Conservation (phyloP, 192 early-diverging fungal genomes). For the Coemansia sp. region DNA sequence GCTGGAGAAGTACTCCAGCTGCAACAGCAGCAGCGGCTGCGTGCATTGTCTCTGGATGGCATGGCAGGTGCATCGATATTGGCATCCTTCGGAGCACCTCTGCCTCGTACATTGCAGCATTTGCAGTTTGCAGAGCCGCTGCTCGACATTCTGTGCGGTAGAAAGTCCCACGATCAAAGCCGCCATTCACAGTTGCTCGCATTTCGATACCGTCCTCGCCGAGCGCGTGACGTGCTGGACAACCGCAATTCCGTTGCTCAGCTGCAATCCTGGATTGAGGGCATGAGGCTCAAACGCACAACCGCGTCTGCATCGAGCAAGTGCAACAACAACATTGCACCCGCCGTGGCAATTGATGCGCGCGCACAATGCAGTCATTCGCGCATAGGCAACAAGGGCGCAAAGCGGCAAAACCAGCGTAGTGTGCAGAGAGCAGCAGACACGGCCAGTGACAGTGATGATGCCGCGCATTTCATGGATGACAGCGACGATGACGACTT, state of each 20-base stretch:
- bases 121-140: conserved; percentile 29
- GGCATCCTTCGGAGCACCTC: background rate
- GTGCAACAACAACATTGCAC: background rate
- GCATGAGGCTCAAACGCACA: conserved; percentile 38
- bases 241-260: conserved; percentile 24
- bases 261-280: conserved; percentile 47
- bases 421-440: conserved; percentile 9
- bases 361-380: conserved; percentile 3
- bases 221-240: conserved; percentile 29
- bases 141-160: conserved; percentile 11
- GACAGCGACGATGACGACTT: conserved; percentile 48
- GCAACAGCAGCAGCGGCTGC: conserved; percentile 5
- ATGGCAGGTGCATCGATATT: background rate
- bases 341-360: background rate
- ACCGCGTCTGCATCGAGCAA: conserved; percentile 1
- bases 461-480: background rate
- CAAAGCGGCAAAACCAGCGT: background rate
- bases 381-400: background rate
- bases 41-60: background rate
- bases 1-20: background rate
- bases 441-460: conserved; percentile 3
- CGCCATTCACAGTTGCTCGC: conserved; percentile 20
- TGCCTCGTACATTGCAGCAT: conserved; percentile 17
- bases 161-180: background rate
- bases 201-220: conserved; percentile 33